Base-by-base conservation (phyloP, 352 stramenopile species). In the Blastocystis sp. region DNA sequence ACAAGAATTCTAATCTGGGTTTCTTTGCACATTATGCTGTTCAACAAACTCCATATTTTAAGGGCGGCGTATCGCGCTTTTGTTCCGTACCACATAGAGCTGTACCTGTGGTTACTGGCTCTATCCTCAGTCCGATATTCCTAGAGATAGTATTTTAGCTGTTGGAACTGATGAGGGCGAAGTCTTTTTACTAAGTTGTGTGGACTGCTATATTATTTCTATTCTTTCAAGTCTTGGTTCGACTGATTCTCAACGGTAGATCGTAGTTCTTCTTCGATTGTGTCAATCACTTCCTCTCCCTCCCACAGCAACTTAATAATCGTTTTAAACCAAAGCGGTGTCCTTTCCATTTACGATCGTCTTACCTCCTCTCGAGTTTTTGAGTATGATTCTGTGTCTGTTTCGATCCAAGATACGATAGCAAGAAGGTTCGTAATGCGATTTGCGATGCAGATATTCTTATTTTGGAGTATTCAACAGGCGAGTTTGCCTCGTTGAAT, bases 21-120 rank as follows among this genome's bases (percentile, higher is more conserved):
- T 84, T 84, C 29, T 84, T 84, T 43, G 73, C 73, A 15, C 73
- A 84, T 45, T 84, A 84, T 68, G 56, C 34, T n/a, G 56, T 84
- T 41, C 43, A 84, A 47, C 45, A 68, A 53, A 84, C 73, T 4
- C 73, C 73, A 5, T 68, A 84, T 66, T 84, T 84, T 45, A 84
- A 84, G 45, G 73, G 73, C 59, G 73, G 73, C 2, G 73, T 84
- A 69, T 13, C 6, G n/a, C n/a, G 0, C 13, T 66, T 23, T 26
- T 3, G 39, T 11, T 84, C 43, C n/a, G n/a, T 69, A 53, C 37
- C 18, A 5, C 2, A 20, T 66, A 84, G 73, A 50, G 26, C 18
- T 84, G 73, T 15, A 84, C 47, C 3, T 41, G 23, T 34, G 73
- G 50, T 47, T 84, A 53, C 43, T 84, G 73, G 73, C 43, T 84